Evolutionary conservation across 768 basidiomycete species (phyloP).

Genomic region (Tulasnella calospora): DNA sequence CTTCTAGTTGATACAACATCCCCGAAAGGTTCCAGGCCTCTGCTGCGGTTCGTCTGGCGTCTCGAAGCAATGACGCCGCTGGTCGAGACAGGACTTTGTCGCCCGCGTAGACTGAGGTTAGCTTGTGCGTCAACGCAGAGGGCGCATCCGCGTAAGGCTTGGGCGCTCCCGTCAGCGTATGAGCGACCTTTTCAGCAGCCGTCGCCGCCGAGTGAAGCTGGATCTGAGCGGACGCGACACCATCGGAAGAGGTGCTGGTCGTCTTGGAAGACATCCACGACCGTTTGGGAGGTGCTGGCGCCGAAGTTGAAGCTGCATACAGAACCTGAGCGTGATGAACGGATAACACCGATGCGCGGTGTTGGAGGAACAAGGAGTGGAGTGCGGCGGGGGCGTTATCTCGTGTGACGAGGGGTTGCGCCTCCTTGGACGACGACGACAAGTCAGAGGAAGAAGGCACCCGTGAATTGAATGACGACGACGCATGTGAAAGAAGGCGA

Average conservation of each 20-base stretch:
- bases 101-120: not conserved
- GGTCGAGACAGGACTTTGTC: conserved; percentile 43
- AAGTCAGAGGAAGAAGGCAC: not conserved
- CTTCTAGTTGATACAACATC: conserved; percentile 50
- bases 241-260: conserved; percentile 29
- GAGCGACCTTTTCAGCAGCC: conserved; percentile 61
- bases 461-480: not conserved
- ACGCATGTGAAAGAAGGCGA: conserved; percentile 41
- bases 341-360: conserved; percentile 67
- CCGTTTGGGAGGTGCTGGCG: not conserved
- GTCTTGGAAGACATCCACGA: conserved; percentile 6
- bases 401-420: not conserved
- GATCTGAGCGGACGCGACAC: conserved; percentile 43
- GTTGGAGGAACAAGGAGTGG: conserved; percentile 61
- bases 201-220: conserved; percentile 58
- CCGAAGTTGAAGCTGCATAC: conserved; percentile 39
- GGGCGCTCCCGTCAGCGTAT: conserved; percentile 47
- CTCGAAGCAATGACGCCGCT: conserved; percentile 56
- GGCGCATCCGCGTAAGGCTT: conserved; percentile 38
- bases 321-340: conserved; percentile 70
- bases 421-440: not conserved
- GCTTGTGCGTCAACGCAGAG: conserved; percentile 35
- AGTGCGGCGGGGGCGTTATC: conserved; percentile 53
- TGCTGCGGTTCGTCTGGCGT: conserved; percentile 64
- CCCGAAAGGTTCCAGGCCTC: conserved; percentile 75